Base-by-base conservation (phyloP, 441 rosid genomes). In the Gossypium lobatum region DNA sequence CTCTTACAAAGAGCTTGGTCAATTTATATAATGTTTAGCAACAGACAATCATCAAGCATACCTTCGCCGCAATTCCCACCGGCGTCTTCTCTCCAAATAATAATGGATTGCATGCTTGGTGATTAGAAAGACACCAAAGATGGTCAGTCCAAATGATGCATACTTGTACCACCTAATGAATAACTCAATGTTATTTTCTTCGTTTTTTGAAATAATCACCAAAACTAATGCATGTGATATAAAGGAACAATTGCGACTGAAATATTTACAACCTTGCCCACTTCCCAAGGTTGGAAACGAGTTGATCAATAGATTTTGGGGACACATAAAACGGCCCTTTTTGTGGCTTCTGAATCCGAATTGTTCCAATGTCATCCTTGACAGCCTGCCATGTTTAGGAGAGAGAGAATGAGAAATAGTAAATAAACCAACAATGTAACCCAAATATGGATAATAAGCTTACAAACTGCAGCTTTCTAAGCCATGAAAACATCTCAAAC, bases 311-410 rank as follows among this genome's bases (percentile, higher is more conserved):
- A 75, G 91, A 79, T 77, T 86, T 93, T 14, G 96, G 93, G 74
- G 96, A 85, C 42, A 93, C 91, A 76, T 95, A 92, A 80, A 90
- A 95, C 50, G 98, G 98, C 78, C 96, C 97, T 77, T 83, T 83
- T 70, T 86, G 87, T 18, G 99, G 99, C 76, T 91, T 84, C 82
- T 91, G 95, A 77, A 95, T 83, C 77, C 97, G 86, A 52, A 93
- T 68, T 21, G 88, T 91, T 74, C 98, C 96, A 64, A 81, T 76
- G 74, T 87, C 92, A 82, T 92, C 97, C 82, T 86, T 88, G 70
- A 93, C 84, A 55, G 93, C 89, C 98, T 95, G 64, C 60, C 16
- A 73, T 26, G 73, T 61, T 48, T 71, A 53, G 39, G 46, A 76
- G 77, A 72, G 48, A 72, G 28, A 73, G 66, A 60, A 63, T 50